These are phyloP conservation scores for Salinomyces thailandicus DNA, from an alignment of 2,329 filamentous ascomycete genomes.

Conservation along the genomic window DNA sequence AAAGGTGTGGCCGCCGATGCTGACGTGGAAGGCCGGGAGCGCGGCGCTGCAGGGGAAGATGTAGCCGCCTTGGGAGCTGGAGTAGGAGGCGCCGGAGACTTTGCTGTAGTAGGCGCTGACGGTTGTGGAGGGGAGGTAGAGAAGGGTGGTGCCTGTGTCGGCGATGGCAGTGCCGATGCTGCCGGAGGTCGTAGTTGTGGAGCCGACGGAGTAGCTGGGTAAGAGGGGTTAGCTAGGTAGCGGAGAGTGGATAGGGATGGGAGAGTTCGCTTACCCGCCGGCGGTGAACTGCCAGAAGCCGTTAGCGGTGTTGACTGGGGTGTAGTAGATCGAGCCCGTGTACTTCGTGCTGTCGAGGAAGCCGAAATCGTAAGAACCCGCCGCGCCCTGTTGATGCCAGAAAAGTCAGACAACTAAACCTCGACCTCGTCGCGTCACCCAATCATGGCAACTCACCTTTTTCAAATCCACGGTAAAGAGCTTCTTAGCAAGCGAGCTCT, in stretches of 20 bases:
- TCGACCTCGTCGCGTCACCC: too few species aligned
- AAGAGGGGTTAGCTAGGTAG: too few species aligned
- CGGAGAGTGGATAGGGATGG: too few species aligned
- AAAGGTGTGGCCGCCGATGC: slow-evolving; percentile 40
- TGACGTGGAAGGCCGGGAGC: slow-evolving; percentile 45
- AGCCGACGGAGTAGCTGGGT: slow-evolving; percentile 44
- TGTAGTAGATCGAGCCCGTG: slow-evolving; percentile 47
- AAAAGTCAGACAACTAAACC: too few species aligned
- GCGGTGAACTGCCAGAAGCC: slow-evolving; percentile 55
- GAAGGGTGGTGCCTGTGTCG: slow-evolving; percentile 61
- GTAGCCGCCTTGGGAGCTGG: slow-evolving; percentile 43
- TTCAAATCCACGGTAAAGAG: slow-evolving; percentile 51
- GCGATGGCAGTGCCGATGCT: slow-evolving; percentile 49
- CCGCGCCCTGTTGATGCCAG: too few species aligned
- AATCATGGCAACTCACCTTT: too few species aligned
- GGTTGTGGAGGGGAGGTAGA: slow-evolving; percentile 46
- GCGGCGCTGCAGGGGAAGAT: slow-evolving; percentile 41
- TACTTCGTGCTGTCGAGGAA: slow-evolving; percentile 50
- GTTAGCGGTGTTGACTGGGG: slow-evolving; percentile 44
- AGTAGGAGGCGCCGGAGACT: slow-evolving; percentile 43
- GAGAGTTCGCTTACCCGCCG: slow-evolving; percentile 29
- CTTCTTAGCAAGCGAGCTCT: slow-evolving; percentile 38
- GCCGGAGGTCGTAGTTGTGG: slow-evolving; percentile 27
- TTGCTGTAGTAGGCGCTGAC: slow-evolving; percentile 50
- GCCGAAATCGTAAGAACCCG: slow-evolving; percentile 29